Percentiles rank a stretch among this genome's conserved stretches.
Evolutionary conservation across 2,329 filamentous ascomycete genomes (phyloP).

Genomic region (Penicillium sp.): DNA sequence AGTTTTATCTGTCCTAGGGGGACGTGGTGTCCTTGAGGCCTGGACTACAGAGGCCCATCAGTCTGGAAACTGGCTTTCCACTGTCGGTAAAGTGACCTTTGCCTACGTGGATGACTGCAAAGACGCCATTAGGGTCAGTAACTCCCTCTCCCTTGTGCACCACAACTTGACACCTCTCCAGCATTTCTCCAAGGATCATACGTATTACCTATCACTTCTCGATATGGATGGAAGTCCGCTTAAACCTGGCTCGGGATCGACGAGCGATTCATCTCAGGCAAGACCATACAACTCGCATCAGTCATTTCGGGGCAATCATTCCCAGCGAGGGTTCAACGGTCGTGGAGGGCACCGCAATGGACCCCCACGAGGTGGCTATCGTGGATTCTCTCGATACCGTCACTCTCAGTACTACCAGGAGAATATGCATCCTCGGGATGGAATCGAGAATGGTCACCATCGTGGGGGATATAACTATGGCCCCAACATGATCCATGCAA

Average conservation of each 20-base stretch:
- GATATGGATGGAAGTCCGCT: constrained; percentile 16
- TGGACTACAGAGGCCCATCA: constrained; percentile 9
- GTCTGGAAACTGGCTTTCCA: constrained; percentile 2
- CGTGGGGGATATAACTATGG: neutral
- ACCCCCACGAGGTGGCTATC: constrained; percentile 6
- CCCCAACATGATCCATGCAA: constrained; percentile 1
- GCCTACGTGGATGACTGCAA: constrained; percentile 24
- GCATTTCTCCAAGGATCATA: constrained; percentile 16
- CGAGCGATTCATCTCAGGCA: neutral
- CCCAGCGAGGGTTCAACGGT: neutral
- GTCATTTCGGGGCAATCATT: neutral
- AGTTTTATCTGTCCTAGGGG: constrained; percentile 5
- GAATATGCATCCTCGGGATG: neutral
- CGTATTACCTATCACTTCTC: constrained; percentile 18
- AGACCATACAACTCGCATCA: neutral
- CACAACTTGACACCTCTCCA: constrained; percentile 1
- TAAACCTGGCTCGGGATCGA: neutral
- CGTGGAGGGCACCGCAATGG: constrained; percentile 4
- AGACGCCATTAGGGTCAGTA: constrained; percentile 25
- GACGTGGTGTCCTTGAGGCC: constrained; percentile 16
- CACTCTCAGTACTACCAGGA: neutral
- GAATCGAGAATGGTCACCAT: neutral
- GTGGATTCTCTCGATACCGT: constrained; percentile 2
- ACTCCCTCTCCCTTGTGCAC: neutral
- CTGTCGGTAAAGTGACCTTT: constrained; percentile 21